A percentile compares a stretch with the other conserved stretches of the same genome.
These are phyloP conservation scores for Orbilia ellipsospora DNA, from an alignment of 2,329 filamentous ascomycete species.

Conservation along the genomic window DNA sequence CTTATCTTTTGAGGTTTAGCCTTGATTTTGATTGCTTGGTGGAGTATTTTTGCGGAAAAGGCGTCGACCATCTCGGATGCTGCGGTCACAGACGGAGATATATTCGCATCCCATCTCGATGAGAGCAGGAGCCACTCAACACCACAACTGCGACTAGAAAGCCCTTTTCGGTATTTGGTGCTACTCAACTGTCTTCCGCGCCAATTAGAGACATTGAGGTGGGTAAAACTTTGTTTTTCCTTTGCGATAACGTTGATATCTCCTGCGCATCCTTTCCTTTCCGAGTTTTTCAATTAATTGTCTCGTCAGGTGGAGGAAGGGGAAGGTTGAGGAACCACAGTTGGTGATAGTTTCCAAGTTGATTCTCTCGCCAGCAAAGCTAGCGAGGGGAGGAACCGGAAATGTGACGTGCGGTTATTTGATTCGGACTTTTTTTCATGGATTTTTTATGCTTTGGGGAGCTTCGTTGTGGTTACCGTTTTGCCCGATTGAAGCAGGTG, in stretches of 20 bases:
- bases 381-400: background rate
- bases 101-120: background rate
- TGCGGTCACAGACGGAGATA: constrained; percentile 20
- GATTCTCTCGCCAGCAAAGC: background rate
- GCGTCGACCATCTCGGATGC: constrained; percentile 11
- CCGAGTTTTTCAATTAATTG: no score
- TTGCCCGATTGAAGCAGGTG: constrained; percentile 6
- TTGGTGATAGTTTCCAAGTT: background rate
- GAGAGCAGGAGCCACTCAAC: no score
- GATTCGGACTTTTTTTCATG: constrained; percentile 22
- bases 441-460: no score
- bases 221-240: constrained; percentile 6
- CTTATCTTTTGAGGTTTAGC: background rate
- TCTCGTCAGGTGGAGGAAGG: background rate
- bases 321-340: background rate
- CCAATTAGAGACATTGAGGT: constrained; percentile 7
- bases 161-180: background rate
- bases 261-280: background rate
- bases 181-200: background rate
- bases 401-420: constrained; percentile 29
- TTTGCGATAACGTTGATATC: constrained; percentile 7
- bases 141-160: no score
- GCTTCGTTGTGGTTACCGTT: no score
- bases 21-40: background rate
- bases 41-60: background rate